Conservation (phyloP, 148 eudicot genomes). For the Polygonum aviculare region DNA sequence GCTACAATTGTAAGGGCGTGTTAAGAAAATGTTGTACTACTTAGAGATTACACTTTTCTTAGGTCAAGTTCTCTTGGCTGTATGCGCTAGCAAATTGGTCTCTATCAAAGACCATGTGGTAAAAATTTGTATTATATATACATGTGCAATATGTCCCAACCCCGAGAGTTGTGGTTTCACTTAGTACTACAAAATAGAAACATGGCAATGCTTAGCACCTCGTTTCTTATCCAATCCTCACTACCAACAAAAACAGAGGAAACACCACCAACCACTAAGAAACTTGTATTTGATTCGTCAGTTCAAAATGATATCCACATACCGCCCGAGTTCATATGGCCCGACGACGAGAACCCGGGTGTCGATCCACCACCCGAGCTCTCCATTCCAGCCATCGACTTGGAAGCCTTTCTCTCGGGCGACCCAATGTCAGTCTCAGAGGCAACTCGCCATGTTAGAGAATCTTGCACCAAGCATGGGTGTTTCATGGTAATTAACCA, state of each 20-base stretch:
- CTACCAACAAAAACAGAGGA: not conserved
- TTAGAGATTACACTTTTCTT: not conserved
- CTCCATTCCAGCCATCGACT: conserved; percentile 29
- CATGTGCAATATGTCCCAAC: not conserved
- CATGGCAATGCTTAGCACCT: not conserved
- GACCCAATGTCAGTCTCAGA: conserved; percentile 23
- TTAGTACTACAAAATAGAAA: not conserved
- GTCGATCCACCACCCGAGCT: conserved; percentile 29
- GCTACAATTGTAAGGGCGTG: too few relatives aligned
- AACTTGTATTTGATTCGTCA: conserved; percentile 21
- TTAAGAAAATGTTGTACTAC: too few relatives aligned
- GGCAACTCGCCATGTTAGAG: conserved; percentile 24
- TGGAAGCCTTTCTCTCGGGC: conserved; percentile 35
- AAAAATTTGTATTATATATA: not conserved
- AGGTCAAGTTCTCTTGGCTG: not conserved
- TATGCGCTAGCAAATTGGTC: not conserved
- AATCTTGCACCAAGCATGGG: conserved; percentile 47
- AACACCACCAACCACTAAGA: not conserved
- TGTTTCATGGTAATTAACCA: conserved; percentile 42
- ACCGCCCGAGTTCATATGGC: conserved; percentile 42
- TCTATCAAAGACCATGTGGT: not conserved
- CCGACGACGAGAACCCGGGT: conserved; percentile 32
- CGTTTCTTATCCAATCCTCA: not conserved
- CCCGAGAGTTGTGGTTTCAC: not conserved
- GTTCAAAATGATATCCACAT: conserved; percentile 22